Evolutionary conservation across 805 yeast species (phyloP).

Genomic region (Ogataea ganodermae): DNA sequence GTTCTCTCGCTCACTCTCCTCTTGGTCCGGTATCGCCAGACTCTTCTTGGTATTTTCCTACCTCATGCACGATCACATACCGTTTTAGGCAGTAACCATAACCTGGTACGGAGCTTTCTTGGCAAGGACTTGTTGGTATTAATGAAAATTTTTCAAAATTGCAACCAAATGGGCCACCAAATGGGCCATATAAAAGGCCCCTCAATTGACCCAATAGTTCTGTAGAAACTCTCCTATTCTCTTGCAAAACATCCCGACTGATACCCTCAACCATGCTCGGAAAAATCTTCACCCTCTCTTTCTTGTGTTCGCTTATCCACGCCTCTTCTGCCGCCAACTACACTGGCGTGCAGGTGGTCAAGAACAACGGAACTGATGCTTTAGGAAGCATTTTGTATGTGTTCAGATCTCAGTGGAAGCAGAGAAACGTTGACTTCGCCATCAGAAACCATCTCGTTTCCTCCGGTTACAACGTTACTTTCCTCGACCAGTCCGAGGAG

Average conservation of each 20-base stretch:
- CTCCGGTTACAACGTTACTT: constrained; percentile 5
- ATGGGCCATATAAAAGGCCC: no score
- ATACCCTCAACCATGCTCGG: not conserved
- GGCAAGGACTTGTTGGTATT: not conserved
- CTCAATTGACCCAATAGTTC: no score
- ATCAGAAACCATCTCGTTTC: constrained; percentile 5
- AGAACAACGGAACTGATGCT: constrained; percentile 6
- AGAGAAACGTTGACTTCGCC: constrained; percentile 3
- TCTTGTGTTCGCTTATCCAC: not conserved
- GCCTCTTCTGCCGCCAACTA: constrained; percentile 5
- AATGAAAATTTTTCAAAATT: not conserved
- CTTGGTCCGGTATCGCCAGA: not conserved
- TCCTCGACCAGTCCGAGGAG: constrained; percentile 5
- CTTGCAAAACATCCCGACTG: no score
- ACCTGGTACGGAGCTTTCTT: not conserved
- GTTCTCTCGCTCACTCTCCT: no score
- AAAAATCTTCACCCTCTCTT: not conserved
- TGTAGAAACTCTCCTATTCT: no score
- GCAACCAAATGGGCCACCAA: not conserved
- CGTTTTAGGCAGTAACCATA: no score
- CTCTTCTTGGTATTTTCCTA: not conserved
- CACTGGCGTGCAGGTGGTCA: constrained; percentile 4
- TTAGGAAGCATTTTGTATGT: constrained; percentile 4
- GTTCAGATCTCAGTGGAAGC: constrained; percentile 7
- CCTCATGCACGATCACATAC: no score